Evolutionary conservation across 768 basidiomycete species (phyloP).

Genomic region (Candolleomyces eurysporus): DNA sequence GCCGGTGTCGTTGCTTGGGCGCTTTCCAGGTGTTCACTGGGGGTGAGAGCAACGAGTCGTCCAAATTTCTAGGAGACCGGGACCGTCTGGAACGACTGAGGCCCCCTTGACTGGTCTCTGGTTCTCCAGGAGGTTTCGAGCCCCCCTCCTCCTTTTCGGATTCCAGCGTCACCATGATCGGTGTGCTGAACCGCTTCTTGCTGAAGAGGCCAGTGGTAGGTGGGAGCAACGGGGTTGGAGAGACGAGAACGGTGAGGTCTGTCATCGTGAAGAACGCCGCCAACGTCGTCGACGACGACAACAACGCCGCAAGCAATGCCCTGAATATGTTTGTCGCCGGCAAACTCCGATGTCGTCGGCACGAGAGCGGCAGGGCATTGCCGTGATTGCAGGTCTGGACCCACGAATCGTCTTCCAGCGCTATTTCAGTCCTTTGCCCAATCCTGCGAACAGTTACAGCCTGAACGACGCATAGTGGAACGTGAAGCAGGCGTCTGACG

Average conservation of each 20-base stretch:
- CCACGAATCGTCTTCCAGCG: no score
- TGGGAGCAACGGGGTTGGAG: slow-evolving; percentile 45
- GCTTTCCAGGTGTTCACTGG: slow-evolving; percentile 50
- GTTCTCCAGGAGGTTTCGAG: slow-evolving; percentile 3
- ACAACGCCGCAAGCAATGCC: no score
- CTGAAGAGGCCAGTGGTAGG: slow-evolving; percentile 32
- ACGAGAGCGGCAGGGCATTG: no score
- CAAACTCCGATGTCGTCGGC: no score
- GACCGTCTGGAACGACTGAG: not conserved
- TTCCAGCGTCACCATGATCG: slow-evolving; percentile 46
- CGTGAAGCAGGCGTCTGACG: no score
- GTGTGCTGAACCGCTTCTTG: slow-evolving; percentile 22
- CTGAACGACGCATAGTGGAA: no score
- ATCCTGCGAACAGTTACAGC: no score
- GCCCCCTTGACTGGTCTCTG: not conserved
- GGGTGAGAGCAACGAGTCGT: slow-evolving; percentile 43
- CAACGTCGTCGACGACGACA: no score
- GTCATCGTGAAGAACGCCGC: slow-evolving; percentile 34
- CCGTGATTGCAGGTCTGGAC: no score
- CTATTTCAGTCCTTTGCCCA: no score
- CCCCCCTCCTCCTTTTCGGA: slow-evolving; percentile 20
- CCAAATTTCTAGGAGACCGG: slow-evolving; percentile 11
- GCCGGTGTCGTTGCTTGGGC: slow-evolving; percentile 32
- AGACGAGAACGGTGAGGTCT: slow-evolving; percentile 51
- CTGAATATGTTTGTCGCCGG: no score